Percentiles rank a stretch among this genome's conserved stretches.
Evolutionary conservation across 805 yeast genomes (phyloP).

Genomic region (Blastobotrys chiropterorum): DNA sequence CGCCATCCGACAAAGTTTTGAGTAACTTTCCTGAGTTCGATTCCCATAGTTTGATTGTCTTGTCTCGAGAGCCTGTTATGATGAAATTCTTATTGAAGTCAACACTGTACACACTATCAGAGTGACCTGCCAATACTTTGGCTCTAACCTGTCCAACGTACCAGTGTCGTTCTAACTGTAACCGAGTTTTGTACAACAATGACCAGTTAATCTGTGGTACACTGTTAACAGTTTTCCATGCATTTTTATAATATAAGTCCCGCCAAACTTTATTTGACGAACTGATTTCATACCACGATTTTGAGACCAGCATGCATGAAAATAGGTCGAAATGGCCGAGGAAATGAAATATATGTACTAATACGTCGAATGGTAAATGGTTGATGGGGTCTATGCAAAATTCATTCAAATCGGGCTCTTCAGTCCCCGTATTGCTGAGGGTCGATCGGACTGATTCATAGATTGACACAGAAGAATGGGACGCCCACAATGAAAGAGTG

Average conservation of each 20-base stretch:
- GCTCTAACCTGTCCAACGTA: constrained; percentile 18
- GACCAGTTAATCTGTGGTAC: constrained; percentile 22
- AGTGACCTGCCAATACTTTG: constrained; percentile 37
- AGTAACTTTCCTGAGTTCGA: constrained; percentile 17
- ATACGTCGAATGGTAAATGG: constrained; percentile 14
- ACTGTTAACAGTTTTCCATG: constrained; percentile 16
- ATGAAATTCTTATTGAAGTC: constrained; percentile 65
- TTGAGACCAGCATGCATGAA: constrained; percentile 19
- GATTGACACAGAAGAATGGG: constrained; percentile 8
- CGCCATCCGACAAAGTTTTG: constrained; percentile 12
- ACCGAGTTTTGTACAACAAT: constrained; percentile 21
- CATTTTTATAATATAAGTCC: constrained; percentile 10
- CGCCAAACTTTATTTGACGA: constrained; percentile 22
- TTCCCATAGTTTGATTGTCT: constrained; percentile 32
- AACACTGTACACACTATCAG: constrained; percentile 77
- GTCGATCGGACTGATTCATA: constrained; percentile 1
- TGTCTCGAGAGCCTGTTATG: constrained; percentile 67
- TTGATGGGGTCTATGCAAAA: constrained; percentile 10
- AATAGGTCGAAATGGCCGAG: constrained; percentile 16
- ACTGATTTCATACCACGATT: constrained; percentile 18
- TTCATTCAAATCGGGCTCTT: constrained; percentile 16
- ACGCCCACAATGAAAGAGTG: constrained; percentile 8
- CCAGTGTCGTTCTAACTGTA: constrained; percentile 26
- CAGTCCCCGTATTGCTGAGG: constrained; percentile 20
- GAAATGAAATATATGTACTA: constrained; percentile 12